phyloP scores from a whole-genome alignment of 1,139 yeast genomes.

The Sugiyamaella pinicola region DNA sequence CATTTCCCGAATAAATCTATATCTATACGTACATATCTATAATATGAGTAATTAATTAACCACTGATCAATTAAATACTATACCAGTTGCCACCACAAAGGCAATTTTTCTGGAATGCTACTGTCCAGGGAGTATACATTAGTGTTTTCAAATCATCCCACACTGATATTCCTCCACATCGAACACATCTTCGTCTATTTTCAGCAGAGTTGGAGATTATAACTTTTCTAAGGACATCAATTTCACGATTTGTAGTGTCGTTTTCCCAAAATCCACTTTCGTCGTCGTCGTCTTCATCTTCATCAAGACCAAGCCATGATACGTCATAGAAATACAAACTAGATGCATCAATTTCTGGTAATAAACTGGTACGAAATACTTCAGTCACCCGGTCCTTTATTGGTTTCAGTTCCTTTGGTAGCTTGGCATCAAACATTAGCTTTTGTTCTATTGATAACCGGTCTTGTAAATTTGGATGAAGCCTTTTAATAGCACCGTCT shows the following conservation, averaged over 20 bases:
- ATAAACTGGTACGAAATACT: constrained; percentile 36
- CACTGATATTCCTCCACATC: constrained; percentile 67
- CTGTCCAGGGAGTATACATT: constrained; percentile 61
- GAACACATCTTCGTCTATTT: constrained; percentile 55
- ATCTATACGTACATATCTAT: not conserved
- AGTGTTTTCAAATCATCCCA: constrained; percentile 39
- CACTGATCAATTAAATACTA: constrained; percentile 16
- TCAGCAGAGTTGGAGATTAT: constrained; percentile 36
- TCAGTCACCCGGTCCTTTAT: constrained; percentile 44
- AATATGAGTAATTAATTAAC: constrained; percentile 1
- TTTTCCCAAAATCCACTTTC: constrained; percentile 17
- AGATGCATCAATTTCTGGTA: constrained; percentile 40
- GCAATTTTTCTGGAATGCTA: constrained; percentile 75
- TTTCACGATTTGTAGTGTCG: constrained; percentile 22
- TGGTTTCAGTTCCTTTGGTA: constrained; percentile 52
- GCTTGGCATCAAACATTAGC: constrained; percentile 62
- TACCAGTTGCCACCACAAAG: constrained; percentile 79
- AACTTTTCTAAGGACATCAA: constrained; percentile 40
- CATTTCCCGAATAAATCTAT: constrained; percentile 1
- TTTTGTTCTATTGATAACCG: constrained; percentile 59
- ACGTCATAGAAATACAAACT: constrained; percentile 68
- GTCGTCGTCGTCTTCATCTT: constrained; percentile 30
- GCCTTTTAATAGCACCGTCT: constrained; percentile 45
- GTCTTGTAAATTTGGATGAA: constrained; percentile 26
- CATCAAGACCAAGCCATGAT: constrained; percentile 64